These are phyloP conservation scores for Lentinus brumalis DNA, from an alignment of 768 basidiomycete species.

Conservation along the genomic window DNA sequence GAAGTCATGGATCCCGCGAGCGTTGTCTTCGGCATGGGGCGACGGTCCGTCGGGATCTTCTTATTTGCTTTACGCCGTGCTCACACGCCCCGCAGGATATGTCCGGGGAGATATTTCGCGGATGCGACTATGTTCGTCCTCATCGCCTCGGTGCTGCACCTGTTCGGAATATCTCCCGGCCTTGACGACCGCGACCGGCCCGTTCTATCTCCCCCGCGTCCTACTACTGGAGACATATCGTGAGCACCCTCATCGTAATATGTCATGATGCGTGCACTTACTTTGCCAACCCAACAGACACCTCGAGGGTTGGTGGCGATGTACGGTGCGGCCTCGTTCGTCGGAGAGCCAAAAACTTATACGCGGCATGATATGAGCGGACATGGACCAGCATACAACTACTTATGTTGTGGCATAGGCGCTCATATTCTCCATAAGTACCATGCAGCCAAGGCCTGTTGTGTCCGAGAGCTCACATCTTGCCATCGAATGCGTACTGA, in stretches of 20 bases:
- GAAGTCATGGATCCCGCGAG: background rate
- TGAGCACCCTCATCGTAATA: background rate
- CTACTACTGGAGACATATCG: background rate
- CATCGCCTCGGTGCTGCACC: conserved; percentile 4
- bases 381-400: no score
- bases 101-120: conserved; percentile 5
- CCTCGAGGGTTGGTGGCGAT: no score
- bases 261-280: no score
- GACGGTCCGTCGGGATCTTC: background rate
- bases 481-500: no score
- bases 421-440: no score
- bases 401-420: no score
- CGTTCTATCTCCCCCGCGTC: background rate
- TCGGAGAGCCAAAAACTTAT: no score
- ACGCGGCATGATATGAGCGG: no score
- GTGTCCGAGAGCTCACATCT: no score
- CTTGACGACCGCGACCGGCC: background rate
- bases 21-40: background rate
- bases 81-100: background rate
- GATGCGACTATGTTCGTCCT: conserved; percentile 4
- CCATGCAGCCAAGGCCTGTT: no score
- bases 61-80: background rate
- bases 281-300: no score
- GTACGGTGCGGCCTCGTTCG: no score
- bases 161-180: background rate